Percentiles rank a stretch among this genome's conserved stretches.
These are phyloP conservation scores for Basipetospora chlamydospora DNA, from an alignment of 2,329 filamentous ascomycete genomes.

Conservation along the genomic window DNA sequence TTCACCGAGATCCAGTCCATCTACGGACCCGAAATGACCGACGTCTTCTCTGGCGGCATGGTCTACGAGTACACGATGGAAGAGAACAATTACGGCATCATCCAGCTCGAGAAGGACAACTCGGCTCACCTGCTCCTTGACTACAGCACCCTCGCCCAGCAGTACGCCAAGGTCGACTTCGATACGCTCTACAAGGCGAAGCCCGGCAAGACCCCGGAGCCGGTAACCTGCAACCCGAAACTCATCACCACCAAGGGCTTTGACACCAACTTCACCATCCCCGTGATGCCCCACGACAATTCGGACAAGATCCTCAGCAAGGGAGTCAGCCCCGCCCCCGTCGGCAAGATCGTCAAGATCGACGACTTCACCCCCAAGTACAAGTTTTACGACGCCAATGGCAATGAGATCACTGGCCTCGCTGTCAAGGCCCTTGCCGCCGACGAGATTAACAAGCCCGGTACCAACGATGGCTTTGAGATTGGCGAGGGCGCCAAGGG, in stretches of 20 bases:
- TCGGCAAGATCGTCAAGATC: slow-evolving; percentile 55
- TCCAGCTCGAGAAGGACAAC: slow-evolving; percentile 42
- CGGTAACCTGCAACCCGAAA: slow-evolving; percentile 49
- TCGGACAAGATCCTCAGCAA: slow-evolving; percentile 60
- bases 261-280: slow-evolving; percentile 67
- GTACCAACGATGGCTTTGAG: slow-evolving; percentile 22
- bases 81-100: slow-evolving; percentile 49
- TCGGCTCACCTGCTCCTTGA: slow-evolving; percentile 46
- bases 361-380: slow-evolving; percentile 43
- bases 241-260: slow-evolving; percentile 58
- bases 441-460: slow-evolving; percentile 29
- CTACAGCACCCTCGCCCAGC: slow-evolving; percentile 58
- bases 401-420: slow-evolving; percentile 27
- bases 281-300: slow-evolving; percentile 44
- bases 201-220: slow-evolving; percentile 31
- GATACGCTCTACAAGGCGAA: slow-evolving; percentile 48
- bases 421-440: slow-evolving; percentile 31
- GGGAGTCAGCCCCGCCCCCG: slow-evolving; percentile 51
- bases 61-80: slow-evolving; percentile 74
- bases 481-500: slow-evolving; percentile 6
- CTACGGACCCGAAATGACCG: slow-evolving; percentile 56
- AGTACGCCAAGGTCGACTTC: slow-evolving; percentile 65
- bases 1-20: slow-evolving; percentile 65
- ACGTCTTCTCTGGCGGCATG: slow-evolving; percentile 57
- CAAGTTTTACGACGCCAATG: slow-evolving; percentile 24